Conservation (phyloP, 306 rosid species). For the Hylodesmum podocarpum region DNA sequence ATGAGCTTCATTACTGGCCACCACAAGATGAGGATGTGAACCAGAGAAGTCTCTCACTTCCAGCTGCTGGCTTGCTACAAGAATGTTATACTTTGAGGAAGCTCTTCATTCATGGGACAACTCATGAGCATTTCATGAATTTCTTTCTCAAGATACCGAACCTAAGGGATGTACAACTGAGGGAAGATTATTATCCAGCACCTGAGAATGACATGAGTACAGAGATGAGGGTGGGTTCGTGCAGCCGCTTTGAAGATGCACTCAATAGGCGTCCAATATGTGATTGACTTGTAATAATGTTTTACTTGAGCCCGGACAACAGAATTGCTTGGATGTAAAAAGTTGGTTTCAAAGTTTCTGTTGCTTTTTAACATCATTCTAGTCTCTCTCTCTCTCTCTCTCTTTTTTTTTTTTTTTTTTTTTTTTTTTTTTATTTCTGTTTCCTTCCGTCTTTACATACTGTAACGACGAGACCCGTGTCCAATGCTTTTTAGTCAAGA, state of each 20-base stretch:
- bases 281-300: constrained; percentile 47
- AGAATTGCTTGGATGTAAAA: not conserved
- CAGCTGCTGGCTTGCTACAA: constrained; percentile 75
- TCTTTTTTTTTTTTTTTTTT: no score
- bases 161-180: constrained; percentile 76
- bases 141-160: constrained; percentile 57
- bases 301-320: not conserved
- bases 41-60: constrained; percentile 73
- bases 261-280: constrained; percentile 57
- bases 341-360: not conserved
- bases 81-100: constrained; percentile 70
- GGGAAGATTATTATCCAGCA: constrained; percentile 86
- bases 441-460: not conserved
- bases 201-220: constrained; percentile 90
- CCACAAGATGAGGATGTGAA: constrained; percentile 85
- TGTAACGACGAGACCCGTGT: not conserved
- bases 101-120: constrained; percentile 85
- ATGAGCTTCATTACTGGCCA: constrained; percentile 88
- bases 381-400: no score
- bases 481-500: not conserved
- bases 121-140: constrained; percentile 80
- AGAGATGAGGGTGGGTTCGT: constrained; percentile 86
- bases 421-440: not conserved
- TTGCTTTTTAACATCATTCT: not conserved
- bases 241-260: constrained; percentile 89